These are phyloP conservation scores for Leucosporidium creatinivorum DNA, from an alignment of 768 basidiomycete species.

Conservation along the genomic window DNA sequence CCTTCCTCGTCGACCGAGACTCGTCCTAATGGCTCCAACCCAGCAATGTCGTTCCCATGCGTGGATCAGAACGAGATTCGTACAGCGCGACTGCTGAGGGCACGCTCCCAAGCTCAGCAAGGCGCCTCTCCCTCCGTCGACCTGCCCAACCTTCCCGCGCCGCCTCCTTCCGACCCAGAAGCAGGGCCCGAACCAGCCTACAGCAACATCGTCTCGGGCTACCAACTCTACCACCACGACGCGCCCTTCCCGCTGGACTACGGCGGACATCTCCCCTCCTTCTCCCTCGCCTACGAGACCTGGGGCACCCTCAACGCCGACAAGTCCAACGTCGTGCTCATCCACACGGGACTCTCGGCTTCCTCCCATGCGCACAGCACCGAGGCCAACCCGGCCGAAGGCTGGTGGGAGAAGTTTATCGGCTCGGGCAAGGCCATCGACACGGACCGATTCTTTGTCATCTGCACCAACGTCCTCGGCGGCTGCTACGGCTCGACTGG, in stretches of 20 bases:
- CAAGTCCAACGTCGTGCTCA: slow-evolving; percentile 80
- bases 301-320: slow-evolving; percentile 81
- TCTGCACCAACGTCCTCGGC: slow-evolving; percentile 94
- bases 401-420: slow-evolving; percentile 99
- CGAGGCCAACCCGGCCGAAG: slow-evolving; percentile 62
- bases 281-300: slow-evolving; percentile 92
- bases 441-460: slow-evolving; percentile 81
- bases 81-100: slow-evolving; percentile 22
- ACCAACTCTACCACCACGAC: slow-evolving; percentile 60
- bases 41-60: slow-evolving; percentile 38
- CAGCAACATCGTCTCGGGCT: slow-evolving; percentile 41
- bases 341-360: slow-evolving; percentile 92
- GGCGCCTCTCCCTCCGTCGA: slow-evolving; percentile 15
- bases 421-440: slow-evolving; percentile 90
- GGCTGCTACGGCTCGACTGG: slow-evolving; percentile 98
- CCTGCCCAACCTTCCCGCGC: slow-evolving; percentile 2
- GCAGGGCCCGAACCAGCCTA: slow-evolving; percentile 33
- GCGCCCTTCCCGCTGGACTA: slow-evolving; percentile 61
- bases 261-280: slow-evolving; percentile 55
- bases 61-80: slow-evolving; percentile 34
- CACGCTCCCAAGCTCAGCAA: background rate
- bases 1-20: no score
- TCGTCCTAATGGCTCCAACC: slow-evolving; percentile 27
- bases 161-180: slow-evolving; percentile 12
- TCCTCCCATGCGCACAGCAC: slow-evolving; percentile 91